phyloP scores from a whole-genome alignment of 495 filamentous ascomycete species.

The Astrothelium macrocarpum region DNA sequence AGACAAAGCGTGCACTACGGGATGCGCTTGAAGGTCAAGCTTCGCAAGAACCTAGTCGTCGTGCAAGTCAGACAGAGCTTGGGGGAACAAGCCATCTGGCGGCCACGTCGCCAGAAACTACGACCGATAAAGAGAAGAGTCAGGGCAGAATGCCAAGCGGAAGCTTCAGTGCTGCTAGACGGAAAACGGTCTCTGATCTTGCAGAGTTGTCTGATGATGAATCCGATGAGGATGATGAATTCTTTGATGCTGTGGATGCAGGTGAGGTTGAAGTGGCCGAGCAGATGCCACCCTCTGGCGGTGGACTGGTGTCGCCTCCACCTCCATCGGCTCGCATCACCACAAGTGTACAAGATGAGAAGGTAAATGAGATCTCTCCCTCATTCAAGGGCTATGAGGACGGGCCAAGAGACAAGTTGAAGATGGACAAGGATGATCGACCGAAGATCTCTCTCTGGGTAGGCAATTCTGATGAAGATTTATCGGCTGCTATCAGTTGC shows the following conservation, averaged over 20 bases:
- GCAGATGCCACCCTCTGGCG: conserved; percentile 38
- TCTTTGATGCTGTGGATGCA: conserved; percentile 93
- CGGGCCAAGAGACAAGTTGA: conserved; percentile 62
- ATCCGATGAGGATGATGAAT: conserved; percentile 79
- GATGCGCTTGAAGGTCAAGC: conserved; percentile 62
- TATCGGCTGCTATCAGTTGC: conserved; percentile 1
- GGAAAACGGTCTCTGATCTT: conserved; percentile 51
- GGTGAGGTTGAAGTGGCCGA: conserved; percentile 75
- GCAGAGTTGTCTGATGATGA: conserved; percentile 35
- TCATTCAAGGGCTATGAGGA: conserved; percentile 90
- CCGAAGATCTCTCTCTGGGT: conserved; percentile 96
- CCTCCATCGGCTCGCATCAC: conserved; percentile 25
- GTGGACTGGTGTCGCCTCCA: conserved; percentile 31
- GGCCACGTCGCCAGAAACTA: conserved; percentile 1
- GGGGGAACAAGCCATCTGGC: conserved; percentile 17
- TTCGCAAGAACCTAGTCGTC: conserved; percentile 27
- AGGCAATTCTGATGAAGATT: conserved; percentile 29
- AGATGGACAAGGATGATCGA: conserved; percentile 84
- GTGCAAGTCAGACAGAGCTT: conserved; percentile 19
- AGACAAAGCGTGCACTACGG: conserved; percentile 79
- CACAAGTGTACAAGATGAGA: conserved; percentile 40
- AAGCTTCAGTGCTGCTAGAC: conserved; percentile 23
- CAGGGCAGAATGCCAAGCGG: neutral
- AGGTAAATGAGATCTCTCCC: conserved; percentile 50
- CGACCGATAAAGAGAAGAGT: neutral